Evolutionary conservation across 768 basidiomycete genomes (phyloP).

Genomic region (Strobilomyces echinocephalus): DNA sequence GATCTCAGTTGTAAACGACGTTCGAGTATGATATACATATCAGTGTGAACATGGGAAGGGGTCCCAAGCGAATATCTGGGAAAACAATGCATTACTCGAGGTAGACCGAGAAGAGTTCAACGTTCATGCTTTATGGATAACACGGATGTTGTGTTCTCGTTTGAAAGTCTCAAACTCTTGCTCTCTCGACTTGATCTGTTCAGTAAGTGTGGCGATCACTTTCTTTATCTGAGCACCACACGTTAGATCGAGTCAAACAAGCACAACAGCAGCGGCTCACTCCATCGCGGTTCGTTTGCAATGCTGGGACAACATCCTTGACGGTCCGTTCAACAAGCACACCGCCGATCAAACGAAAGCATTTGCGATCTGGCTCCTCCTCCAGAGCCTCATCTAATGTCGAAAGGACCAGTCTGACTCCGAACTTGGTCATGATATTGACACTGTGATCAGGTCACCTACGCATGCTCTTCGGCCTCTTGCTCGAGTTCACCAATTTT

Average conservation of each 20-base stretch:
- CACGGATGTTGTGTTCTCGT: slow-evolving; percentile 69
- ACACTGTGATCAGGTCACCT: slow-evolving; percentile 28
- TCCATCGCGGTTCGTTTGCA: slow-evolving; percentile 86
- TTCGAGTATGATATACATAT: too few species aligned
- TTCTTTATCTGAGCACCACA: slow-evolving; percentile 62
- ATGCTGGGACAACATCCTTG: slow-evolving; percentile 84
- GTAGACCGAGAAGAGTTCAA: neutral
- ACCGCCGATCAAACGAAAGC: slow-evolving; percentile 94
- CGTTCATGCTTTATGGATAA: slow-evolving; percentile 36
- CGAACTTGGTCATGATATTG: neutral
- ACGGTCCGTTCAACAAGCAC: slow-evolving; percentile 95
- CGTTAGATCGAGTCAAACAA: slow-evolving; percentile 1
- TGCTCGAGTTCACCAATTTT: slow-evolving; percentile 96
- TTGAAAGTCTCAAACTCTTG: slow-evolving; percentile 78
- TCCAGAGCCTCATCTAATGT: slow-evolving; percentile 79
- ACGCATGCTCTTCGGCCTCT: slow-evolving; percentile 95
- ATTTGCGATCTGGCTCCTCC: slow-evolving; percentile 88
- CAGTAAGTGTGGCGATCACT: slow-evolving; percentile 70
- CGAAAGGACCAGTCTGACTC: slow-evolving; percentile 72
- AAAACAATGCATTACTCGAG: neutral
- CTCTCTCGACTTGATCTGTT: slow-evolving; percentile 88
- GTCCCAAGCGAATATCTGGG: neutral
- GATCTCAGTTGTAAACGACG: too few species aligned
- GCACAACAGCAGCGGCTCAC: slow-evolving; percentile 40
- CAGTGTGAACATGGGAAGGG: too few species aligned